Conservation (phyloP, 768 basidiomycete genomes). For the Calvatia gigantea region DNA sequence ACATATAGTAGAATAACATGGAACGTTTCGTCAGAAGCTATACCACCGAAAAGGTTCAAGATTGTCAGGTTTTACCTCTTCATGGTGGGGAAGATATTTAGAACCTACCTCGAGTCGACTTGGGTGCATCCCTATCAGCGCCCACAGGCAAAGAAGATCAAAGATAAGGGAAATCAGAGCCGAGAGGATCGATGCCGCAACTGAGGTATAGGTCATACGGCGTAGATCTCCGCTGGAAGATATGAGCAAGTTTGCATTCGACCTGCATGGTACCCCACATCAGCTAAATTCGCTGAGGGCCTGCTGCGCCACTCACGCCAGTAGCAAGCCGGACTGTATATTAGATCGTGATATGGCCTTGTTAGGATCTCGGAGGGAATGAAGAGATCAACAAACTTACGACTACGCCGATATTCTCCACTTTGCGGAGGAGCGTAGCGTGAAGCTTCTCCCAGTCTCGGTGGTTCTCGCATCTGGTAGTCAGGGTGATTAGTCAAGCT, state of each 20-base stretch:
- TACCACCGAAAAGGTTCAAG: not conserved
- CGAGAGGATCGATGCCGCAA: slow-evolving; percentile 6
- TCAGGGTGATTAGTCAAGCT: not conserved
- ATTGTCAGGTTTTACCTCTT: not conserved
- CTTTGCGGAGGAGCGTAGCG: slow-evolving; percentile 7
- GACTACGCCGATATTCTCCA: slow-evolving; percentile 13
- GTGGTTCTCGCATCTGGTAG: slow-evolving; percentile 2
- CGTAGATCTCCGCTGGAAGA: slow-evolving; percentile 1
- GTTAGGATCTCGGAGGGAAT: not conserved
- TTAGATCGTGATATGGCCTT: too few species aligned
- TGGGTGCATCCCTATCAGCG: slow-evolving; percentile 7
- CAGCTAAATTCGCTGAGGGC: too few species aligned
- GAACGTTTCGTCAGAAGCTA: slow-evolving; percentile 7
- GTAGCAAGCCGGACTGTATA: slow-evolving; percentile 9
- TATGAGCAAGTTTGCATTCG: slow-evolving; percentile 8
- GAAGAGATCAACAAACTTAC: not conserved
- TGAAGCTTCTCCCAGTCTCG: slow-evolving; percentile 9
- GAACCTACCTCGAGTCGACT: slow-evolving; percentile 1
- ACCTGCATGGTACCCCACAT: not conserved
- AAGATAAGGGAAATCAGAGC: slow-evolving; percentile 7
- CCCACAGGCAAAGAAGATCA: slow-evolving; percentile 12
- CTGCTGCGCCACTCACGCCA: slow-evolving; percentile 3
- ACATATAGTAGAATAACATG: slow-evolving; percentile 12
- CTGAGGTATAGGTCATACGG: slow-evolving; percentile 7
- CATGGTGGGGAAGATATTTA: not conserved